Conservation (phyloP, 805 yeast species). For the Millerozyma miso region DNA sequence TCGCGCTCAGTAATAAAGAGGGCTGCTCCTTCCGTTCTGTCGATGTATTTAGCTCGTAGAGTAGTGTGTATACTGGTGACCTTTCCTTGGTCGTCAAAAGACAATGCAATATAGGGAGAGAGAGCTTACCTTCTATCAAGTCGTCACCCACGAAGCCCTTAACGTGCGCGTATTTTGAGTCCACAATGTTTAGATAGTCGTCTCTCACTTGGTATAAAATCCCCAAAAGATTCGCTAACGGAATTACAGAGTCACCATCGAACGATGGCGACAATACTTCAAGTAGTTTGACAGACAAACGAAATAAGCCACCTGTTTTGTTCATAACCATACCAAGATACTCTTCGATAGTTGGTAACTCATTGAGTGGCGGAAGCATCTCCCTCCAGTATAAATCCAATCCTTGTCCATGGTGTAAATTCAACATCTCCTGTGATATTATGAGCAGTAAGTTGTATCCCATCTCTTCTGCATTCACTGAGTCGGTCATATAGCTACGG, state of each 20-base stretch:
- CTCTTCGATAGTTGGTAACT: conserved; percentile 32
- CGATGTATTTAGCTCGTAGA: conserved; percentile 13
- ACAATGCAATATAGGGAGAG: conserved; percentile 76
- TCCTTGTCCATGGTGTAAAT: conserved; percentile 88
- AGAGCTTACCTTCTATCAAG: conserved; percentile 82
- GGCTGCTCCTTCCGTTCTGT: conserved; percentile 13
- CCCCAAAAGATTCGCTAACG: conserved; percentile 74
- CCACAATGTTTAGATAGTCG: conserved; percentile 69
- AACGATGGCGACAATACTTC: conserved; percentile 22
- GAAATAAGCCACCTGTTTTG: conserved; percentile 82
- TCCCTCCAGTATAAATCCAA: conserved; percentile 89
- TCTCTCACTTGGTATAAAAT: conserved; percentile 81
- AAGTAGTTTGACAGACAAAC: conserved; percentile 68
- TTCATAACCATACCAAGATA: conserved; percentile 80
- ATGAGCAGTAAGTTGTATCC: conserved; percentile 33
- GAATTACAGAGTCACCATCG: conserved; percentile 21
- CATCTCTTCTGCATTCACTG: conserved; percentile 17
- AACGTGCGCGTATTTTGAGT: conserved; percentile 50
- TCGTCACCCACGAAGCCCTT: conserved; percentile 76
- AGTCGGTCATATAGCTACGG: conserved; percentile 6
- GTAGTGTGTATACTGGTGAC: conserved; percentile 21
- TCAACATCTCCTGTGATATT: conserved; percentile 68
- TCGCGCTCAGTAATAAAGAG: conserved; percentile 15
- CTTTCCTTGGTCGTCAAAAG: conserved; percentile 9
- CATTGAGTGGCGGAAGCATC: conserved; percentile 11